A percentile compares a stretch with the other conserved stretches of the same genome.
These are phyloP conservation scores for Scedosporium dehoogii DNA, from an alignment of 2,329 filamentous ascomycete species.

Conservation along the genomic window DNA sequence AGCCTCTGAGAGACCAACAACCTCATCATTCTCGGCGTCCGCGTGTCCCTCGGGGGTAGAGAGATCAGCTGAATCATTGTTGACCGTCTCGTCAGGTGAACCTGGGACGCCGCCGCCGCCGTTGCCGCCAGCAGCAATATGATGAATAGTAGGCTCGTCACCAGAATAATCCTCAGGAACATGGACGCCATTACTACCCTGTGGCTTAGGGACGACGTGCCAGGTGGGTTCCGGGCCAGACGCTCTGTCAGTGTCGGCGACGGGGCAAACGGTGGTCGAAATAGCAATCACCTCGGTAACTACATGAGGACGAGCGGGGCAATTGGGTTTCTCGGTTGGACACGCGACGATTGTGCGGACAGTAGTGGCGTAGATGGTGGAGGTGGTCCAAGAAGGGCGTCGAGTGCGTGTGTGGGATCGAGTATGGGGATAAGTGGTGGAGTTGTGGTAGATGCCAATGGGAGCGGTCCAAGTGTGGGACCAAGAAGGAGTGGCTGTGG, in stretches of 20 bases:
- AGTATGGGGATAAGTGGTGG: neutral
- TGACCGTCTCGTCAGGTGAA: neutral
- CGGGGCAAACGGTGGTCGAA: constrained; percentile 35
- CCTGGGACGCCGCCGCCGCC: neutral
- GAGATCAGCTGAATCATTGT: too few relatives aligned
- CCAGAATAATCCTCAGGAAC: too few relatives aligned
- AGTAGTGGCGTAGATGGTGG: constrained; percentile 28
- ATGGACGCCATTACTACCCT: neutral
- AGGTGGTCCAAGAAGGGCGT: constrained; percentile 16
- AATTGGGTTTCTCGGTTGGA: constrained; percentile 30
- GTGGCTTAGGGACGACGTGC: neutral
- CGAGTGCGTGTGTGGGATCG: neutral
- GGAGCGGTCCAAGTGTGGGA: neutral
- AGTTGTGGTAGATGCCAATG: constrained; percentile 2
- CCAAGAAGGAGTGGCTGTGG: constrained; percentile 1
- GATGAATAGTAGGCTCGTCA: too few relatives aligned
- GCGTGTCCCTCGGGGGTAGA: too few relatives aligned
- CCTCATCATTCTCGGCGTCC: too few relatives aligned
- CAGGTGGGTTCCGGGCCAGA: neutral
- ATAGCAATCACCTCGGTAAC: constrained; percentile 29
- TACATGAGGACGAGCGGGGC: constrained; percentile 23
- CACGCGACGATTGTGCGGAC: constrained; percentile 48
- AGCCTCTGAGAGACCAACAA: neutral
- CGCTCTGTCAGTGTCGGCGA: constrained; percentile 9
- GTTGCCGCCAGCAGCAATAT: neutral